Base-by-base conservation (phyloP, 1,284 basidiomycete genomes). In the Cryptococcus sp. region DNA sequence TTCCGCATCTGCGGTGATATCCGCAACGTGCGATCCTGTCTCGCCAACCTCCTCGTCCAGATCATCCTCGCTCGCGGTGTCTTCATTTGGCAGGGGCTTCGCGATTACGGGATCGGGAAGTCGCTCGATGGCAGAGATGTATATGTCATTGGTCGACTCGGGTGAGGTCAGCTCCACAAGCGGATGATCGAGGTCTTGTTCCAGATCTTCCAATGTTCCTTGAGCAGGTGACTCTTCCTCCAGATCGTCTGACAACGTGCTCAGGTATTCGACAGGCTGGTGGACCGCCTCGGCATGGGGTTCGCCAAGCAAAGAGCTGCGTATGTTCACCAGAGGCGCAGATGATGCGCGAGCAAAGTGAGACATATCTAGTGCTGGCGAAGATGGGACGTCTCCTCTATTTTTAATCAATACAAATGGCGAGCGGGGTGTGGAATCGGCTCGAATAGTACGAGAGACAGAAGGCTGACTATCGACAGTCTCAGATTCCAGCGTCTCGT, bases 1-100 rank as follows among this genome's bases (percentile, higher is more conserved):
- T 11, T 59, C 56, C 2, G 49, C 67, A 10, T 68, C 67, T 6
- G 60, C 31, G 1, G 69, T 69, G 27, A 50, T n/a, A 40, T 64
- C 59, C 39, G 49, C 60, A 19, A 27, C 39, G 13, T 23, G 22
- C 20, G 47, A 20, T 48, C 20, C 42, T n/a, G n/a, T n/a, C 42
- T 45, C 42, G n/a, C 22, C 42, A 45, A 2, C 13, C 11, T 45
- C 42, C 41, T 46, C 42, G 27, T 57, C 45, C 31, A 35, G 31
- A 13, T 35, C 31, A 35, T 35, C 31, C 10, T 35, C 31, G 31
- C 31, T 8, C 31, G 31, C 31, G 13, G 31, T 35, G 31, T 35
- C 13, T 8, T 35, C 31, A 10, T 35, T 35, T 35, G 31, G 13
- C 31, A 35, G 13, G 31, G 8, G 10, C 13, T 5, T 10, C 13